Base-by-base conservation (phyloP, 2,329 filamentous ascomycete genomes). In the Xylaria sp. region DNA sequence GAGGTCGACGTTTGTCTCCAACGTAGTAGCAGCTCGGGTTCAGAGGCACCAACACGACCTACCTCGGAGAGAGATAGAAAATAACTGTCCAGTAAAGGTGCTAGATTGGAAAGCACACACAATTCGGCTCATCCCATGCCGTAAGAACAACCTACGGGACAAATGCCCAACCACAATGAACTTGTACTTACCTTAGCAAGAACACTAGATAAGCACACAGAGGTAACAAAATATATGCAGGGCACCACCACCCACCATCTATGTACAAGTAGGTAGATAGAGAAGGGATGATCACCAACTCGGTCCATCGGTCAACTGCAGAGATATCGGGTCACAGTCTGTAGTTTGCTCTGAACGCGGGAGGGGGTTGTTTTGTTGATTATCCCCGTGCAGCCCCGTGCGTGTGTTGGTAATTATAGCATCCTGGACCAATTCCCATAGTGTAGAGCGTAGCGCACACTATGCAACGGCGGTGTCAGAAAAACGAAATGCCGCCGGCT, bases 11-110 rank as follows among this genome's bases (percentile, higher is more conserved):
- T 47, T n/a, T 45, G 46, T 58, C 43, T 4, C 38, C 15, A 59
- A 46, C 55, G 55, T 62, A 19, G 47, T 28, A 61, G 49, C 35
- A 43, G 25, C 28, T 57, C 54, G 42, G 49, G 43, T 31, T 38
- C 19, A 57, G 35, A 55, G 19, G 4, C 31, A 37, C 31, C 46
- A 61, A 23, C 38, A 43, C 40, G 14, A 31, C 52, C 52, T 25
- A 17, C 40, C 33, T 51, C 19, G 33, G 49, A 8, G 37, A n/a
- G 25, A 51, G 49, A 38, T 23, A 25, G 49, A 33, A 35, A 33
- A 49, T 23, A 14, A 42, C 25, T 43, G 17, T 17, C 28, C 19
- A 38, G 21, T 17, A 3, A n/a, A 33, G 23, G 19, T 46, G 21
- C 43, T 28, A 4, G n/a, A 15, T 6, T 47, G 6, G 45, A 23